phyloP scores from a whole-genome alignment of 768 basidiomycete species.

The Auricularia sp. region DNA sequence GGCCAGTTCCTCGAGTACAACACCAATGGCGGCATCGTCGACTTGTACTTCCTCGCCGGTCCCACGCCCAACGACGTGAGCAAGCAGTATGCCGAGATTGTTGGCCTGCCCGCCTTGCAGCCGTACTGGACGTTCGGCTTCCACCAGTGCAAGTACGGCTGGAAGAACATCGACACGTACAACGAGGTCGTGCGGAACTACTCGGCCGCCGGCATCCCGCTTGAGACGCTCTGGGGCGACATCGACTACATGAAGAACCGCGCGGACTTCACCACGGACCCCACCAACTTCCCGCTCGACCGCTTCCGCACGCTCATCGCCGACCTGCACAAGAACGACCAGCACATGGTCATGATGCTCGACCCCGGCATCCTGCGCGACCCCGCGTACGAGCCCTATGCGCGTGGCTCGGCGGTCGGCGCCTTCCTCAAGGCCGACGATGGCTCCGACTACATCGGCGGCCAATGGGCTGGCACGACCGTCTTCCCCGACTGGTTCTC shows the following conservation, averaged over 20 bases:
- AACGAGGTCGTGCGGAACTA: slow-evolving; percentile 54
- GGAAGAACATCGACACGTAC: slow-evolving; percentile 50
- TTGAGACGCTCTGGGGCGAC: slow-evolving; percentile 75
- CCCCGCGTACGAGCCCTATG: slow-evolving; percentile 33
- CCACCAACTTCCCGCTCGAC: slow-evolving; percentile 52
- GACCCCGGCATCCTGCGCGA: not conserved
- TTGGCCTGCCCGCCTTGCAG: slow-evolving; percentile 58
- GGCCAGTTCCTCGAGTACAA: slow-evolving; percentile 55
- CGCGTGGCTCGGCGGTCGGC: slow-evolving; percentile 42
- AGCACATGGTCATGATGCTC: slow-evolving; percentile 40
- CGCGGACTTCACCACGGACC: slow-evolving; percentile 61
- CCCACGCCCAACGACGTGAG: slow-evolving; percentile 48
- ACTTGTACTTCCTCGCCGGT: slow-evolving; percentile 72
- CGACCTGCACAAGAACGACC: slow-evolving; percentile 49
- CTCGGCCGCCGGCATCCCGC: slow-evolving; percentile 48
- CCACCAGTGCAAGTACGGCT: slow-evolving; percentile 67
- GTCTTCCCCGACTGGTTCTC: slow-evolving; percentile 63
- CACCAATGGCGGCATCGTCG: slow-evolving; percentile 64
- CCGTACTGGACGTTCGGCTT: slow-evolving; percentile 68
- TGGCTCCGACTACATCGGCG: slow-evolving; percentile 44
- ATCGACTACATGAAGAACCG: slow-evolving; percentile 54
- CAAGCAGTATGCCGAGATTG: slow-evolving; percentile 59
- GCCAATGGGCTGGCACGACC: slow-evolving; percentile 60
- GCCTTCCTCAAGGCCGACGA: slow-evolving; percentile 56
- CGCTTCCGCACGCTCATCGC: slow-evolving; percentile 58